Evolutionary conservation across 2,329 filamentous ascomycete genomes (phyloP).

Genomic region (Fusarium sp.): DNA sequence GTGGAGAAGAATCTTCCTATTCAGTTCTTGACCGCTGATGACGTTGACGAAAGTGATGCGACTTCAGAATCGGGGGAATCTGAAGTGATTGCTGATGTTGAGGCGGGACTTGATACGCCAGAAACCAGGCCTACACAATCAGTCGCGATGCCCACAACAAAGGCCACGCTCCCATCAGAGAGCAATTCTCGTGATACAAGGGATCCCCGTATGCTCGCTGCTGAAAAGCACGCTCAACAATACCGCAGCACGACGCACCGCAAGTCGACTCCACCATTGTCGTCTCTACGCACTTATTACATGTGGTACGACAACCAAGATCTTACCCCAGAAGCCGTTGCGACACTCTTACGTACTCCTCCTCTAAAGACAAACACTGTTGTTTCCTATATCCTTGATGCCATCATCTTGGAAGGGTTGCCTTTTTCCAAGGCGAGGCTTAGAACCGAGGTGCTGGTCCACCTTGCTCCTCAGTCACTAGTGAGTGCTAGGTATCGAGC

Average conservation of each 20-base stretch:
- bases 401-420: constrained; percentile 63
- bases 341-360: constrained; percentile 67
- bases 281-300: constrained; percentile 68
- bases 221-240: constrained; percentile 53
- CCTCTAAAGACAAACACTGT: constrained; percentile 69
- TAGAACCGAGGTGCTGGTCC: constrained; percentile 56
- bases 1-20: constrained; percentile 77
- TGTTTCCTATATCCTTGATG: constrained; percentile 67
- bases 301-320: constrained; percentile 69
- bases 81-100: constrained; percentile 22
- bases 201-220: constrained; percentile 58
- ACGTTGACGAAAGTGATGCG: constrained; percentile 49
- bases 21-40: constrained; percentile 54
- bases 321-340: constrained; percentile 62
- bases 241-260: constrained; percentile 51
- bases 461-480: constrained; percentile 44
- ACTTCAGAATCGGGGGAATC: constrained; percentile 45
- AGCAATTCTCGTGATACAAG: not conserved
- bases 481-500: constrained; percentile 42
- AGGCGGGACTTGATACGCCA: constrained; percentile 5
- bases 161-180: not conserved
- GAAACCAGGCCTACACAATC: not conserved
- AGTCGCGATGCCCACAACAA: not conserved
- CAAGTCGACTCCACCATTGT: constrained; percentile 40
- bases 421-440: constrained; percentile 62